phyloP scores from a whole-genome alignment of 345 rosid species.

The Brassica juncea region DNA sequence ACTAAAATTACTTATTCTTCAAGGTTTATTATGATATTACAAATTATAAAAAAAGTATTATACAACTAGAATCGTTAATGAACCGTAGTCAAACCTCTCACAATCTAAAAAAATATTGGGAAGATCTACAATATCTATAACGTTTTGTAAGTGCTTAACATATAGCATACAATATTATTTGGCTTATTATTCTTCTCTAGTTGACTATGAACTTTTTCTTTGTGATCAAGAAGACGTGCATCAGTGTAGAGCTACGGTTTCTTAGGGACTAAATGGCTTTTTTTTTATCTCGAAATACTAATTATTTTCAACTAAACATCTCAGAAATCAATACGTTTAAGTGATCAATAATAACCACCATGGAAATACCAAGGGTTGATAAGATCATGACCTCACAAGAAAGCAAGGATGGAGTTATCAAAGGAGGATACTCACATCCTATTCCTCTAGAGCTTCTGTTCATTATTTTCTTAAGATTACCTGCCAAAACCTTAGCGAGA shows the following conservation, averaged over 20 bases:
- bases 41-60: too few species aligned
- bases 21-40: too few species aligned
- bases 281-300: background rate
- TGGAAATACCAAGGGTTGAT: background rate
- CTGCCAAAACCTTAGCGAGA: background rate
- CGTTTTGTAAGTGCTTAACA: background rate
- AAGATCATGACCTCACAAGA: background rate
- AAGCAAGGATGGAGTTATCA: background rate
- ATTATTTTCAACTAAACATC: background rate
- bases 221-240: background rate
- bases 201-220: background rate
- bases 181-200: background rate
- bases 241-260: background rate
- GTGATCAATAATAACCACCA: background rate
- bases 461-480: background rate
- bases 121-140: too few species aligned
- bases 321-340: background rate
- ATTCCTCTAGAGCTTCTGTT: background rate
- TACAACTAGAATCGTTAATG: background rate
- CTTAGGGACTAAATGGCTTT: background rate
- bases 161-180: background rate
- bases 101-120: too few species aligned
- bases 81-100: too few species aligned
- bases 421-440: background rate
- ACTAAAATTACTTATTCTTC: background rate